Percentiles rank a stretch among this genome's conserved stretches.
Conservation (phyloP, 768 basidiomycete species). For the Exidia glandulosa region DNA sequence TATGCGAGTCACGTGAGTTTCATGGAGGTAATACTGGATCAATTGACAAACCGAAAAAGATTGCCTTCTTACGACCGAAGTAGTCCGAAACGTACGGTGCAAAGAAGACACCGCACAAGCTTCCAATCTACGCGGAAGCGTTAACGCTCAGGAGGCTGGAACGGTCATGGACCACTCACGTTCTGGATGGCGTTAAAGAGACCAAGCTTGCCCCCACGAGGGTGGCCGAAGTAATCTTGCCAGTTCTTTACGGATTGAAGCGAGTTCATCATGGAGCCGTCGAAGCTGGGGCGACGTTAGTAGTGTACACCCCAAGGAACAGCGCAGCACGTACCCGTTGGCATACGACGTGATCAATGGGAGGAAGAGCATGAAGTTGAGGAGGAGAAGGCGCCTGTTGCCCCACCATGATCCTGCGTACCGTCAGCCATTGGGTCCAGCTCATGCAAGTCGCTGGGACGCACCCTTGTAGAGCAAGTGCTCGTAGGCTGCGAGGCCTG, state of each 20-base stretch:
- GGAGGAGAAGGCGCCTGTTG: conserved; percentile 7
- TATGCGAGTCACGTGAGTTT: too few relatives aligned
- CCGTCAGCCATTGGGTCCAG: neutral
- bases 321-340: conserved; percentile 4
- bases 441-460: neutral
- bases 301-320: neutral
- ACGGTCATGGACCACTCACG: conserved; percentile 20
- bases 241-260: neutral
- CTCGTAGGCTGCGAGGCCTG: conserved; percentile 37
- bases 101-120: conserved; percentile 56
- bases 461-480: conserved; percentile 62
- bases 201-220: conserved; percentile 47
- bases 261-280: conserved; percentile 13
- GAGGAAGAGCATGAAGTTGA: conserved; percentile 13
- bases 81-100: conserved; percentile 63
- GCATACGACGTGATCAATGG: conserved; percentile 16
- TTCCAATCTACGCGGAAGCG: conserved; percentile 44
- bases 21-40: too few relatives aligned
- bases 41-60: conserved; percentile 63
- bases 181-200: conserved; percentile 62
- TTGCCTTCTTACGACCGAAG: conserved; percentile 52
- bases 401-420: conserved; percentile 6
- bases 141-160: neutral
- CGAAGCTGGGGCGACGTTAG: conserved; percentile 6
- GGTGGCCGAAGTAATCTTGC: conserved; percentile 41